These are phyloP conservation scores for Suillus variegatus DNA, from an alignment of 768 basidiomycete genomes.

Conservation along the genomic window DNA sequence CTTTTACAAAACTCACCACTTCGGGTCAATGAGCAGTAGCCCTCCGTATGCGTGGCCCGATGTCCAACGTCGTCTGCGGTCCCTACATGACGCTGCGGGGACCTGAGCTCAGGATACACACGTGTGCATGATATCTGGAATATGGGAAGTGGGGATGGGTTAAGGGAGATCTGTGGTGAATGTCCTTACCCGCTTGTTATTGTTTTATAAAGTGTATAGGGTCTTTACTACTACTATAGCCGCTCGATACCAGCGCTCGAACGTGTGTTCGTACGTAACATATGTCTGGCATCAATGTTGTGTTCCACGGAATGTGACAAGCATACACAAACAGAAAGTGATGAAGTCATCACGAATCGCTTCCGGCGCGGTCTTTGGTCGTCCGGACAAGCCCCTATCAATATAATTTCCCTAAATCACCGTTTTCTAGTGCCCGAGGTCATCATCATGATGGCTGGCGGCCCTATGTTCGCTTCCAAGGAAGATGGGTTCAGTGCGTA, in stretches of 20 bases:
- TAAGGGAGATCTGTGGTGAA: background rate
- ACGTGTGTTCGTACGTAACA: background rate
- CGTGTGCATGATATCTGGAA: background rate
- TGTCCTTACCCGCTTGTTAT: background rate
- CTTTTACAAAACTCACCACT: background rate
- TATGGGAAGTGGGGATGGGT: background rate
- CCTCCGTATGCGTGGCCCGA: background rate
- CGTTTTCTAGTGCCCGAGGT: background rate
- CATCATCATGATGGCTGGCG: background rate
- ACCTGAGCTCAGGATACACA: background rate
- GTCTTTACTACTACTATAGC: background rate
- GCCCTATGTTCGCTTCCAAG: background rate
- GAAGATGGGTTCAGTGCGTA: background rate
- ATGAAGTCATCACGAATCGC: background rate
- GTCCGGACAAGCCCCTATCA: background rate
- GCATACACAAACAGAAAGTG: background rate
- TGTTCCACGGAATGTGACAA: background rate
- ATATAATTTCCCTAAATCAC: background rate
- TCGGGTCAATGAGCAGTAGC: background rate
- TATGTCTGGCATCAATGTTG: background rate
- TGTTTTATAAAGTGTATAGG: background rate
- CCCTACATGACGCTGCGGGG: background rate
- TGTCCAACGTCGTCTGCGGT: background rate
- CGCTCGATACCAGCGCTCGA: background rate
- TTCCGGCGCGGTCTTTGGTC: background rate